Base-by-base conservation (phyloP, 1,284 basidiomycete species). In the Fistulinella cinereoalba region DNA sequence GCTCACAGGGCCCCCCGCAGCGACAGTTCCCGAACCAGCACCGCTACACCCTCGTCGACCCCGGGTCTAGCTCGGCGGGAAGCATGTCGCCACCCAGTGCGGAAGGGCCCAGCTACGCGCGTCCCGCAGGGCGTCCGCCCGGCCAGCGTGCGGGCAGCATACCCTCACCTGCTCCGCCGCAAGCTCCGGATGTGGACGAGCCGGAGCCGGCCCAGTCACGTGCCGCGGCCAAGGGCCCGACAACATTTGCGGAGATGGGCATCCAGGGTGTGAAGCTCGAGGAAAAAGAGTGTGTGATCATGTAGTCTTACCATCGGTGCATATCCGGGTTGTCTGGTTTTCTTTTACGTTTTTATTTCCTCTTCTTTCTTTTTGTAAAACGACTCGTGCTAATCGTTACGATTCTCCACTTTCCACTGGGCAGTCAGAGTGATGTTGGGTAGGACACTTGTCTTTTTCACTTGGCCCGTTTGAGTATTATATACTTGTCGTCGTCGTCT, bases 241-340 rank as follows among this genome's bases (percentile, higher is more conserved):
- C 85, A 58, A 95, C 91, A 37, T 97, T 96, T 68, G 88, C 85
- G 28, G 93, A 96, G 73, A 95, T 96, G 92, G 92, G 92, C 0
- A 85, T 92, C 58, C 75, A 80, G 40, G 81, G 84, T 15, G 79
- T 76, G 34, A 88, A 85, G 57, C 77, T 80, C 40, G 81, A 91
- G 59, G 80, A 88, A 22, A 83, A 91, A 62, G 85, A 91, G 0
- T 95, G 91, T 71, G 69, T 86, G 34, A 76, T 92, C 52, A 92
- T 92, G 88, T 92, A n/a, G n/a, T n/a, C n/a, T n/a, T n/a, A n/a
- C n/a, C n/a, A n/a, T n/a, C n/a, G n/a, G n/a, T n/a, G n/a, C n/a
- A n/a, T n/a, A n/a, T n/a, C n/a, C n/a, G n/a, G n/a, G n/a, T n/a
- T n/a, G n/a, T n/a, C n/a, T n/a, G n/a, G n/a, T n/a, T n/a, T n/a